phyloP scores from a whole-genome alignment of 2,329 filamentous ascomycete genomes.

The Leptographium galeiforme region DNA sequence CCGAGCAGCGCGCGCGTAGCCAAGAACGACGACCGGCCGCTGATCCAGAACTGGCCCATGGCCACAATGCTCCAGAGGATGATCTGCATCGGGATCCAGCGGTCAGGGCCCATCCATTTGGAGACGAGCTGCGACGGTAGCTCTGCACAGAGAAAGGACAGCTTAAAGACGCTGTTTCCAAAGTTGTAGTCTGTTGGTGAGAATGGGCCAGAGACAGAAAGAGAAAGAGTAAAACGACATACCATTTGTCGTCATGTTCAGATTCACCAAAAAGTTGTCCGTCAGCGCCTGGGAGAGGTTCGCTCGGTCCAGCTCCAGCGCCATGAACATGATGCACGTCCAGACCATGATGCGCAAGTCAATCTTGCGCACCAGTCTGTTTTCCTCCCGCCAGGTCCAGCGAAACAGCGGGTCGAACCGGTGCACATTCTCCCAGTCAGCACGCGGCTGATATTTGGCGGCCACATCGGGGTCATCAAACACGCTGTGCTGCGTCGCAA shows the following conservation, averaged over 20 bases:
- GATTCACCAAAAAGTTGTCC: constrained; percentile 31
- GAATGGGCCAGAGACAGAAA: neutral
- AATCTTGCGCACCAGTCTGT: constrained; percentile 30
- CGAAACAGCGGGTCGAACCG: constrained; percentile 31
- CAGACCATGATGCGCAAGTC: constrained; percentile 28
- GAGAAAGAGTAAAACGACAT: constrained; percentile 1
- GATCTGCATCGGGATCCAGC: constrained; percentile 48
- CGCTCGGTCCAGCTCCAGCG: constrained; percentile 34
- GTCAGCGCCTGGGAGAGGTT: constrained; percentile 33
- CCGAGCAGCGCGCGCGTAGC: constrained; percentile 24
- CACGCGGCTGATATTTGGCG: constrained; percentile 20
- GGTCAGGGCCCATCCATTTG: constrained; percentile 44
- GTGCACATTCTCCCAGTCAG: constrained; percentile 26
- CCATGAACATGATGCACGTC: constrained; percentile 34
- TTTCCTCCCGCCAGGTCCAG: constrained; percentile 28
- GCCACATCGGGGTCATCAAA: constrained; percentile 24
- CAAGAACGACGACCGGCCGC: constrained; percentile 24
- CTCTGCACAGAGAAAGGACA: constrained; percentile 39
- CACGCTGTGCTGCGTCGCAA: constrained; percentile 23
- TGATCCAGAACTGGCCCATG: constrained; percentile 29
- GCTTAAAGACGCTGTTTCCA: constrained; percentile 34
- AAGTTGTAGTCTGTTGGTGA: constrained; percentile 26
- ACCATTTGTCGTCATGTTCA: constrained; percentile 31
- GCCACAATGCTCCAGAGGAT: constrained; percentile 41
- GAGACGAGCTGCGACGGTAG: constrained; percentile 47